Conservation (phyloP, 345 rosid species). For the Noccaea bulbosa region DNA sequence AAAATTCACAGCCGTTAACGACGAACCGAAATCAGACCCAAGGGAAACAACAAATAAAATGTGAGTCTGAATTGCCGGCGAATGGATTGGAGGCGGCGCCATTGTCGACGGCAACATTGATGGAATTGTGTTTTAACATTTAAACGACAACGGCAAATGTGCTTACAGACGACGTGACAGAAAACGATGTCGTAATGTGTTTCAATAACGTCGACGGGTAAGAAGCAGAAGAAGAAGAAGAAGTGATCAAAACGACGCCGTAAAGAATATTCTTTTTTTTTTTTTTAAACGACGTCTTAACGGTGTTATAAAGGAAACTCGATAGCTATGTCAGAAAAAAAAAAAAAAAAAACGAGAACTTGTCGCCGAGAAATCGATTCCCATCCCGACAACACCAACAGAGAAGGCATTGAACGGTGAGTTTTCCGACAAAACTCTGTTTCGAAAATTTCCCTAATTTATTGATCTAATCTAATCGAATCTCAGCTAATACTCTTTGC, state of each 20-base stretch:
- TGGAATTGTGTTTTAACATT: too few relatives aligned
- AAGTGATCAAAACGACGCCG: conserved; percentile 25
- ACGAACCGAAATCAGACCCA: background rate
- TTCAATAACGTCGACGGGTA: background rate
- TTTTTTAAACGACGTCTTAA: conserved; percentile 1
- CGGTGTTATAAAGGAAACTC: conserved; percentile 10
- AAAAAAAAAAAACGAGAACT: background rate
- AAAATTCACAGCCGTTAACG: background rate
- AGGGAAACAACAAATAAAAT: background rate
- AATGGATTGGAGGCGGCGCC: conserved; percentile 14
- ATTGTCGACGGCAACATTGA: background rate
- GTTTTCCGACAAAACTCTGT: conserved; percentile 34
- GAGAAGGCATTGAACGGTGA: conserved; percentile 25
- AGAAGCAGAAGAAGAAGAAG: too few relatives aligned
- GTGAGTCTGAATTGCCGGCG: conserved; percentile 42
- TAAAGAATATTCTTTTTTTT: background rate
- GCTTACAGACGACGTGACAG: background rate
- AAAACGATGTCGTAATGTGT: background rate
- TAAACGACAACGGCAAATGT: too few relatives aligned
- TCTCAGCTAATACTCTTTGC: background rate
- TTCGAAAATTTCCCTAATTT: background rate
- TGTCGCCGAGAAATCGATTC: conserved; percentile 36
- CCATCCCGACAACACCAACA: conserved; percentile 29
- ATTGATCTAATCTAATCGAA: background rate
- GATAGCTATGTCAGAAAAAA: conserved; percentile 1